Evolutionary conservation across 2,329 filamentous ascomycete species (phyloP).

Genomic region (Salinomyces thailandicus): DNA sequence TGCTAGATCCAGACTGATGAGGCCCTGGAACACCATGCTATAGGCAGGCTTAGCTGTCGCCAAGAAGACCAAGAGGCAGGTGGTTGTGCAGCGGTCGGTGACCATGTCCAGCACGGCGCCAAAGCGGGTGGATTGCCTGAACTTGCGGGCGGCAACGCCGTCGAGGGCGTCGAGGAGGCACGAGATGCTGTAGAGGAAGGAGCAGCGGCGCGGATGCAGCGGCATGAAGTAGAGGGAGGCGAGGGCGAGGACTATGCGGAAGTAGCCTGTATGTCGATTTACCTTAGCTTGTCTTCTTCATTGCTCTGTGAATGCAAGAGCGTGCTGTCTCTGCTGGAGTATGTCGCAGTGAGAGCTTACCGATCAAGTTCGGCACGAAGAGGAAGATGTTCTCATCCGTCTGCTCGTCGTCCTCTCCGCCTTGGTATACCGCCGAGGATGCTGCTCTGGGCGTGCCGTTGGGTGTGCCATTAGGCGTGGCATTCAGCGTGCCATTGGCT

Average conservation of each 20-base stretch:
- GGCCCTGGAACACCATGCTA: conserved; percentile 84
- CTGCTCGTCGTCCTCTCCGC: conserved; percentile 14
- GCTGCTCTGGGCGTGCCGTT: not conserved
- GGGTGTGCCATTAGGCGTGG: not conserved
- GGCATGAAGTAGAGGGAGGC: conserved; percentile 99
- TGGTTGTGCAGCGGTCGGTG: conserved; percentile 92
- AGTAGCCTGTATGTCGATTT: conserved; percentile 32
- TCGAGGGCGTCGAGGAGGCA: conserved; percentile 93
- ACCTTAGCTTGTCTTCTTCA: not conserved
- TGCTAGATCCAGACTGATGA: conserved; percentile 86
- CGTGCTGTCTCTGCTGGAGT: no score
- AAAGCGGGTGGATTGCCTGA: conserved; percentile 89
- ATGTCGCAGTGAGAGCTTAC: no score
- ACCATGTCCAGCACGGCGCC: conserved; percentile 98
- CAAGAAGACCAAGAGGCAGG: conserved; percentile 88
- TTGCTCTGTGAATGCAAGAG: no score
- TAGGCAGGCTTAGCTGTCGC: conserved; percentile 90
- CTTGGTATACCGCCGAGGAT: not conserved
- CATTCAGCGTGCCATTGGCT: not conserved
- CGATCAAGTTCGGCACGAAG: conserved; percentile 44
- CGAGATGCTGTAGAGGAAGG: conserved; percentile 80
- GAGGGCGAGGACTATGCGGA: conserved; percentile 52
- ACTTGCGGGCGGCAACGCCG: conserved; percentile 76
- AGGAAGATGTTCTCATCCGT: conserved; percentile 45
- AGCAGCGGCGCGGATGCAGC: conserved; percentile 91